Evolutionary conservation across 306 rosid genomes (phyloP).

Genomic region (Rosa multiflora): DNA sequence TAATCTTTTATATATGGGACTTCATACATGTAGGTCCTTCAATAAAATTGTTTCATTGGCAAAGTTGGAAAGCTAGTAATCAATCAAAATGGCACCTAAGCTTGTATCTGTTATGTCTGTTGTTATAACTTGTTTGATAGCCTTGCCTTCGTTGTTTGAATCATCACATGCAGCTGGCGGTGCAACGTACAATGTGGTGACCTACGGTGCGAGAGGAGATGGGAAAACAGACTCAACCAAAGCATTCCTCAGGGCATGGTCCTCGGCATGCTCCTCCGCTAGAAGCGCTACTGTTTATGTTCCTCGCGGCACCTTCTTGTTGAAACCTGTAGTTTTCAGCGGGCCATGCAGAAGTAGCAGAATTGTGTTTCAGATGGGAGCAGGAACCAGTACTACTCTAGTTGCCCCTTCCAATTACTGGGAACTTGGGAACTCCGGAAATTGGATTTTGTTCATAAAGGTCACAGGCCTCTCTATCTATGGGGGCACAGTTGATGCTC

Average conservation of each 20-base stretch:
- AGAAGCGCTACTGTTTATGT: slow-evolving; percentile 23
- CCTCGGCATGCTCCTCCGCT: slow-evolving; percentile 5
- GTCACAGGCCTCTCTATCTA: slow-evolving; percentile 16
- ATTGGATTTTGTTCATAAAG: slow-evolving; percentile 29
- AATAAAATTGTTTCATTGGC: not conserved
- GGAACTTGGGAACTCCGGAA: slow-evolving; percentile 18
- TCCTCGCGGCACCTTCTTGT: slow-evolving; percentile 24
- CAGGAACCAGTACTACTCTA: slow-evolving; percentile 13
- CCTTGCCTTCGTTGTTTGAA: not conserved
- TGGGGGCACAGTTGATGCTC: slow-evolving; percentile 19
- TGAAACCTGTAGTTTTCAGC: slow-evolving; percentile 7
- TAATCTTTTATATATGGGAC: not conserved
- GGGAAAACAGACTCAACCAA: slow-evolving; percentile 23
- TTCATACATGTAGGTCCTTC: not conserved
- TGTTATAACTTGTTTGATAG: not conserved
- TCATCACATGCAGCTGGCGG: not conserved
- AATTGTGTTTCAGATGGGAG: slow-evolving; percentile 24
- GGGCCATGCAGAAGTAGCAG: slow-evolving; percentile 30
- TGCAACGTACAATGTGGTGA: slow-evolving; percentile 27
- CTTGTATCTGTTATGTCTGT: not conserved
- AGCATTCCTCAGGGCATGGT: slow-evolving; percentile 31
- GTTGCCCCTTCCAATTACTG: slow-evolving; percentile 34
- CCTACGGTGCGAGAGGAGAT: slow-evolving; percentile 29
- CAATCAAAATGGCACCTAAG: not conserved
- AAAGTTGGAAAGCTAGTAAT: not conserved